Conservation (phyloP, 2,329 filamentous ascomycete genomes). For the Chaetomiaceae sp. region DNA sequence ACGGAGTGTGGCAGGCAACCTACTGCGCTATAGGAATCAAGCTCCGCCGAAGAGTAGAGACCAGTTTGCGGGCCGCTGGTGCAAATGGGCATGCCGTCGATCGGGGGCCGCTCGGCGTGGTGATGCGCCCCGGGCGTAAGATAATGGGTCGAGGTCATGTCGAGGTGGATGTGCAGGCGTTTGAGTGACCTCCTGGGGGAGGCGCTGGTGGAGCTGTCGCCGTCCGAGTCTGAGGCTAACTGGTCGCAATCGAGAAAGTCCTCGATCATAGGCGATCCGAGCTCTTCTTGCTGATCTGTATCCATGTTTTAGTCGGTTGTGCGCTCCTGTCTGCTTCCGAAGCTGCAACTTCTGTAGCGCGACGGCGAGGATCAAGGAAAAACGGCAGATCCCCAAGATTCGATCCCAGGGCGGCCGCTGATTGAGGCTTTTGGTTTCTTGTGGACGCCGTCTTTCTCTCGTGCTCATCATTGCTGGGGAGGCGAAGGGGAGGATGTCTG, state of each 20-base stretch:
- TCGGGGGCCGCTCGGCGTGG: constrained; percentile 18
- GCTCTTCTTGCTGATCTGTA: constrained; percentile 19
- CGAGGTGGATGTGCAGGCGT: constrained; percentile 27
- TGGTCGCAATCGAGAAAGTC: constrained; percentile 23
- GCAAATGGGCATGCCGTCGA: constrained; percentile 23
- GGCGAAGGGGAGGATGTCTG: constrained; percentile 1
- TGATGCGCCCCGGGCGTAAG: constrained; percentile 26
- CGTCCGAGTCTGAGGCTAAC: constrained; percentile 20
- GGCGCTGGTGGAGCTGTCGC: constrained; percentile 9
- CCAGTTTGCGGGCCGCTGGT: constrained; percentile 20
- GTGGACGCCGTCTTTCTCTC: not conserved
- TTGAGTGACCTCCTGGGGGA: constrained; percentile 18
- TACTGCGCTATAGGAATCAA: constrained; percentile 27
- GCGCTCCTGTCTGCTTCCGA: too few species aligned
- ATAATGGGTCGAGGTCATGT: constrained; percentile 30
- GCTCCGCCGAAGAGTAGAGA: constrained; percentile 22
- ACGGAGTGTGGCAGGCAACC: constrained; percentile 3
- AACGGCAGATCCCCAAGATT: not conserved
- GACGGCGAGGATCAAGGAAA: not conserved
- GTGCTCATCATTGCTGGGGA: not conserved
- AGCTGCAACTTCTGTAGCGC: not conserved
- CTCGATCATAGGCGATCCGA: constrained; percentile 20
- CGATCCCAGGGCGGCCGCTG: not conserved
- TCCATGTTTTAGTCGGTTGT: constrained; percentile 20
- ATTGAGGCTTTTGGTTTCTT: not conserved